A percentile compares a stretch with the other conserved stretches of the same genome.
Evolutionary conservation across 2,329 filamentous ascomycete genomes (phyloP).

Genomic region (Xylaria arbuscula): DNA sequence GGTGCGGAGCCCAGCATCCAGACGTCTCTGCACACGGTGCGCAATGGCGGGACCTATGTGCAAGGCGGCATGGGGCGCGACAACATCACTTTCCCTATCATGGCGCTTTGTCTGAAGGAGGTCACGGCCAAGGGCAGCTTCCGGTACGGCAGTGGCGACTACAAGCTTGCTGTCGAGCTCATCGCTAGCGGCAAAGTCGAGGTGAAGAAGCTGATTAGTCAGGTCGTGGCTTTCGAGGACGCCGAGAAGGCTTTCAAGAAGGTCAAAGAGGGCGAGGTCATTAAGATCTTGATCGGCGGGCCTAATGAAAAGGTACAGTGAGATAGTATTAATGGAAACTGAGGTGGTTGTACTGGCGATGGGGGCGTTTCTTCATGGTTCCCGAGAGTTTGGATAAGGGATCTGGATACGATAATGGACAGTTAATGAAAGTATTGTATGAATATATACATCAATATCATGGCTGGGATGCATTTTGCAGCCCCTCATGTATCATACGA

Average conservation of each 20-base stretch:
- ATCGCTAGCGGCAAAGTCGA: constrained; percentile 78
- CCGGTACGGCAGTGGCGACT: constrained; percentile 89
- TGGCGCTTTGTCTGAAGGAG: constrained; percentile 90
- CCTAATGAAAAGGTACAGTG: constrained; percentile 67
- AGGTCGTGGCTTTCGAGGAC: constrained; percentile 79
- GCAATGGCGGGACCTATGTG: constrained; percentile 79
- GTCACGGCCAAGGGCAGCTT: constrained; percentile 88
- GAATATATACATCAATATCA: constrained; percentile 3
- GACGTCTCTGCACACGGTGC: constrained; percentile 75
- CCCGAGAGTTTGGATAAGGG: constrained; percentile 11
- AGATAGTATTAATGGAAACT: background rate
- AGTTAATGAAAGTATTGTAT: background rate
- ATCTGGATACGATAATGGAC: background rate
- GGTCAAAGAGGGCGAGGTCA: constrained; percentile 84
- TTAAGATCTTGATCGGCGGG: constrained; percentile 75
- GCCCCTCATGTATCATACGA: constrained; percentile 21
- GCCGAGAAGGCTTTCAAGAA: constrained; percentile 89
- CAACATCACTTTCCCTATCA: constrained; percentile 92
- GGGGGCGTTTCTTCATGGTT: constrained; percentile 8
- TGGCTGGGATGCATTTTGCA: background rate
- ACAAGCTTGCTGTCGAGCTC: constrained; percentile 83
- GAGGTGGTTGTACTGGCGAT: constrained; percentile 4
- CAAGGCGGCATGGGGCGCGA: constrained; percentile 91
- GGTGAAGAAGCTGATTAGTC: constrained; percentile 84
- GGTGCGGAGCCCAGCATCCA: constrained; percentile 84